These are phyloP conservation scores for Clavaria fumosa DNA, from an alignment of 768 basidiomycete genomes.

Conservation along the genomic window DNA sequence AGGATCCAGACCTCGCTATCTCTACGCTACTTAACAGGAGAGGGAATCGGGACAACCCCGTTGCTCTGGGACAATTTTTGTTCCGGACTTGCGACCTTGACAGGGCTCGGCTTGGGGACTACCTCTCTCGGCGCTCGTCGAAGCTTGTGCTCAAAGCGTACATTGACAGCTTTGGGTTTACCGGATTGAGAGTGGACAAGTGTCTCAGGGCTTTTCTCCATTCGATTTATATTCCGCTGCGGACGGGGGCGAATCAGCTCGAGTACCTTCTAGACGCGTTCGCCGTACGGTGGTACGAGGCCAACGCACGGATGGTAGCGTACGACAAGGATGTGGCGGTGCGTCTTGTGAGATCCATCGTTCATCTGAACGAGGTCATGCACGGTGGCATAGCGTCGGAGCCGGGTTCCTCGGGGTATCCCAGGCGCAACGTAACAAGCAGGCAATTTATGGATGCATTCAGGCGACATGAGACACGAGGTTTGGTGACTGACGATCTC, in stretches of 20 bases:
- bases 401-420: constrained; percentile 37
- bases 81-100: constrained; percentile 81
- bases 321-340: constrained; percentile 73
- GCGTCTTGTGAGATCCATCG: constrained; percentile 64
- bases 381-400: constrained; percentile 59
- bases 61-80: constrained; percentile 57
- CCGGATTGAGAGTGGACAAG: constrained; percentile 70
- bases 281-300: constrained; percentile 80
- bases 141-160: constrained; percentile 68
- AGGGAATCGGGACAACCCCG: constrained; percentile 45
- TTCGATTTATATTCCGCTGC: constrained; percentile 45
- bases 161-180: constrained; percentile 78
- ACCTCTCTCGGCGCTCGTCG: constrained; percentile 59
- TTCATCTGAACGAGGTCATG: constrained; percentile 79
- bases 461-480: constrained; percentile 56
- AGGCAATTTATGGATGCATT: constrained; percentile 80
- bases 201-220: constrained; percentile 83
- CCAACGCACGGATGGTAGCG: constrained; percentile 61
- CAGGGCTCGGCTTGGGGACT: constrained; percentile 68
- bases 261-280: constrained; percentile 75
- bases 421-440: constrained; percentile 43
- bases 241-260: constrained; percentile 24
- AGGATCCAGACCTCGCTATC: constrained; percentile 71
- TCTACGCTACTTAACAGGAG: constrained; percentile 49
- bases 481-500: constrained; percentile 57